phyloP scores from a whole-genome alignment of 305 asterid genomes.

The Fraxinus paxiana region DNA sequence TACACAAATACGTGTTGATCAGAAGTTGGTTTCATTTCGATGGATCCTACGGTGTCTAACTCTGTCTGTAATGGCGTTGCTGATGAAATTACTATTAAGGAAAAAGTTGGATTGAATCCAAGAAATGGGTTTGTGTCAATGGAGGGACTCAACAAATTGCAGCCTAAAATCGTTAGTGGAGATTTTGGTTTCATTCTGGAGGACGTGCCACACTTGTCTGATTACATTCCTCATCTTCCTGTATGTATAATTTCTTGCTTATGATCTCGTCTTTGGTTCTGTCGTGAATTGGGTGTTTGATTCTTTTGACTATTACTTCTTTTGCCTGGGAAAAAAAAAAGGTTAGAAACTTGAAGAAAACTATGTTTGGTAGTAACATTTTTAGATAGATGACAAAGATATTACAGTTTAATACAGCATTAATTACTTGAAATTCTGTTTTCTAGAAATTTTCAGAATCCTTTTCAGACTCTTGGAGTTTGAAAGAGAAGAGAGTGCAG shows the following conservation, averaged over 20 bases:
- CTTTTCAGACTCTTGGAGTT: neutral
- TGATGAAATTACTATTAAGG: neutral
- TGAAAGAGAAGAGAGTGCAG: neutral
- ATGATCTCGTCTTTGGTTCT: neutral
- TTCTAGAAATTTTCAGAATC: neutral
- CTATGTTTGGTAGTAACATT: neutral
- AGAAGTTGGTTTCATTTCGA: slow-evolving; percentile 6
- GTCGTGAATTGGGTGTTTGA: neutral
- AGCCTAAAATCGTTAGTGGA: slow-evolving; percentile 47
- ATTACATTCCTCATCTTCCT: slow-evolving; percentile 59
- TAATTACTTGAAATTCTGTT: neutral
- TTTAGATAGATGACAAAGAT: neutral
- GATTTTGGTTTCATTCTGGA: slow-evolving; percentile 62
- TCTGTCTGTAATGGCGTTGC: slow-evolving; percentile 6
- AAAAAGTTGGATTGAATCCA: neutral
- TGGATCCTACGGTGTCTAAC: slow-evolving; percentile 20
- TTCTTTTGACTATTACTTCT: neutral
- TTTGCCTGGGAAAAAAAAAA: neutral
- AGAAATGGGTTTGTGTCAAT: slow-evolving; percentile 23
- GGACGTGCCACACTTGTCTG: slow-evolving; percentile 86
- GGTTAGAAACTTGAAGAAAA: neutral
- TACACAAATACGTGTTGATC: neutral
- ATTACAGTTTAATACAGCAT: neutral
- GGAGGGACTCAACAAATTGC: slow-evolving; percentile 34
- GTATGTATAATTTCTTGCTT: slow-evolving; percentile 29